phyloP scores from a whole-genome alignment of 192 early-diverging fungal species.

The Dissophora ornata region DNA sequence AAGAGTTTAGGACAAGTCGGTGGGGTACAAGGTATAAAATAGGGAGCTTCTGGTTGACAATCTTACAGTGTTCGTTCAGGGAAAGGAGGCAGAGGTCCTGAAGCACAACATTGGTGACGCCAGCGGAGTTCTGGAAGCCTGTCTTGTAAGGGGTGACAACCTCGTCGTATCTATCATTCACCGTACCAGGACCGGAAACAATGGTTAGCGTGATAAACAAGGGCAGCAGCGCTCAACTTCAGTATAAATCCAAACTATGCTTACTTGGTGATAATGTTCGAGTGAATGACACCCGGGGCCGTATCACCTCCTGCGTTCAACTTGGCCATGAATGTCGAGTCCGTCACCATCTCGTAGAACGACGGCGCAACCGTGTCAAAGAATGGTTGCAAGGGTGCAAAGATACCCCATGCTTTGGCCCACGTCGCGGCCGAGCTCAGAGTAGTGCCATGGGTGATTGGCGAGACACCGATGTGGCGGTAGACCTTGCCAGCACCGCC shows the following conservation, averaged over 20 bases:
- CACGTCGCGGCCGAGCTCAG: slow-evolving; percentile 8
- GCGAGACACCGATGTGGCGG: slow-evolving; percentile 26
- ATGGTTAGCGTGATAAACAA: too few species aligned
- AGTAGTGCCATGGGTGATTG: slow-evolving; percentile 43
- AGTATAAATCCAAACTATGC: too few species aligned
- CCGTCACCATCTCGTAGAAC: slow-evolving; percentile 24
- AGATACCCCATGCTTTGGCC: slow-evolving; percentile 23
- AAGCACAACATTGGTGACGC: slow-evolving; percentile 19
- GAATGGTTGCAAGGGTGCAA: slow-evolving; percentile 5
- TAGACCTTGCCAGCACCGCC: slow-evolving; percentile 33
- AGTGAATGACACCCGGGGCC: slow-evolving; percentile 21
- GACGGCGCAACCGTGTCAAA: slow-evolving; percentile 26
- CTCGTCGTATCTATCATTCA: slow-evolving; percentile 26
- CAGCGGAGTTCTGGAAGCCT: slow-evolving; percentile 10
- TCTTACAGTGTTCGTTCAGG: slow-evolving; percentile 34
- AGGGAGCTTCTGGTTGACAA: too few species aligned
- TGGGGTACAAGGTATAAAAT: not conserved
- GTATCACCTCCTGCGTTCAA: slow-evolving; percentile 23
- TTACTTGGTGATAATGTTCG: slow-evolving; percentile 33
- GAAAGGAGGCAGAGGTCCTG: slow-evolving; percentile 28
- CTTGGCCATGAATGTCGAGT: slow-evolving; percentile 21
- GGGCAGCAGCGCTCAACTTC: too few species aligned
- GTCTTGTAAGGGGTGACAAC: slow-evolving; percentile 34
- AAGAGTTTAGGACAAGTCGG: too few species aligned
- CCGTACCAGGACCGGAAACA: too few species aligned